These are phyloP conservation scores for Volvox carteri DNA, from an alignment of 163 green algal genomes.

Conservation along the genomic window DNA sequence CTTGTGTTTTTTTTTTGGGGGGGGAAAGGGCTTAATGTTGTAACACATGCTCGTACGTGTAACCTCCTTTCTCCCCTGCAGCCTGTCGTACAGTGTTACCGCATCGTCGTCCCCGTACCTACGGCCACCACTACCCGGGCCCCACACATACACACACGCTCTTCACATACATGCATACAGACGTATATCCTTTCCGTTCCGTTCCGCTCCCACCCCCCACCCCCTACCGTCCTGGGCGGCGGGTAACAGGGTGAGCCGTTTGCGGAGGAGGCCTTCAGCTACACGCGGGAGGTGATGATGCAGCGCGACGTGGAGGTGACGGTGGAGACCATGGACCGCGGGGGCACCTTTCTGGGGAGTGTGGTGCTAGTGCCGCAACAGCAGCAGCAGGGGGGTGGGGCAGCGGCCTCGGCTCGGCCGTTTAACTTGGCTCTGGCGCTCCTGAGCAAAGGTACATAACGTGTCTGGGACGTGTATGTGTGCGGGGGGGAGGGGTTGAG, in stretches of 20 bases:
- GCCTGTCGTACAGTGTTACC: too few species aligned
- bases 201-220: too few species aligned
- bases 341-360: constrained; percentile 86
- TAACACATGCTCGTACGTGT: too few species aligned
- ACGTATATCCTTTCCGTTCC: too few species aligned
- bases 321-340: constrained; percentile 78
- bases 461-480: background rate
- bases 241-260: constrained; percentile 87
- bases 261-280: constrained; percentile 88
- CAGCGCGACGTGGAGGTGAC: constrained; percentile 80
- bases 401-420: constrained; percentile 40
- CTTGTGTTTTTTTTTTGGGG: too few species aligned
- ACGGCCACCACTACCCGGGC: too few species aligned
- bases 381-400: constrained; percentile 27
- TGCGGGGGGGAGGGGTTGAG: background rate
- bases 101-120: too few species aligned
- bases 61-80: too few species aligned
- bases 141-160: background rate
- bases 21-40: too few species aligned
- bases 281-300: constrained; percentile 84
- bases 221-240: too few species aligned
- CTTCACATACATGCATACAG: background rate
- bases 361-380: constrained; percentile 61
- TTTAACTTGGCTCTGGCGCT: constrained; percentile 74
- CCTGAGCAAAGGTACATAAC: constrained; percentile 45